phyloP scores from a whole-genome alignment of 2,329 filamentous ascomycete species.

The Diatrype stigma region DNA sequence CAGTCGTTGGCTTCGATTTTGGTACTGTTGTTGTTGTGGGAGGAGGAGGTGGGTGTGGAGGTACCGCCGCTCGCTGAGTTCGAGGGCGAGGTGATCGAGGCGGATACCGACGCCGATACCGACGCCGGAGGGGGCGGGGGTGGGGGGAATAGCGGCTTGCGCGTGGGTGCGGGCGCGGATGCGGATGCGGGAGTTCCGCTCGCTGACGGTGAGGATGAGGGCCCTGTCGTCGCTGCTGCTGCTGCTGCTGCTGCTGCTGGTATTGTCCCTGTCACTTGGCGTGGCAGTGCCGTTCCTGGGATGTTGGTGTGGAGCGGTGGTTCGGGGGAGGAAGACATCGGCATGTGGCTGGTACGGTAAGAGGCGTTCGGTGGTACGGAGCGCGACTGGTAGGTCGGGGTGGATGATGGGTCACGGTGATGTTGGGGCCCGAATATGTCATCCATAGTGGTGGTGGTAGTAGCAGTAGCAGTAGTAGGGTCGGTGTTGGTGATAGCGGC shows the following conservation, averaged over 20 bases:
- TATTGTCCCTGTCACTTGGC: background rate
- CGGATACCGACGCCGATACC: no score
- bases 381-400: background rate
- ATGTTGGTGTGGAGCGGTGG: background rate
- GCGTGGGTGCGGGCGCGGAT: background rate
- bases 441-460: background rate
- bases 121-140: background rate
- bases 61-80: slow-evolving; percentile 2
- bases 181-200: background rate
- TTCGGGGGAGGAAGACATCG: background rate
- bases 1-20: slow-evolving; percentile 41
- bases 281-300: background rate
- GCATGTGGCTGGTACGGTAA: background rate
- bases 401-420: slow-evolving; percentile 3
- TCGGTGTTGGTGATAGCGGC: no score
- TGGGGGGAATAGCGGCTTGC: no score
- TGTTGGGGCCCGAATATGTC: background rate
- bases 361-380: background rate
- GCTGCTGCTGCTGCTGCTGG: slow-evolving; percentile 8
- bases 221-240: slow-evolving; percentile 1
- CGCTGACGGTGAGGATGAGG: slow-evolving; percentile 8
- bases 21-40: no score
- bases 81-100: slow-evolving; percentile 9
- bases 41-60: slow-evolving; percentile 11
- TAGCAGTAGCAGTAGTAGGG: background rate